Conservation (phyloP, 805 yeast genomes). For the Kodamaea sagamina region DNA sequence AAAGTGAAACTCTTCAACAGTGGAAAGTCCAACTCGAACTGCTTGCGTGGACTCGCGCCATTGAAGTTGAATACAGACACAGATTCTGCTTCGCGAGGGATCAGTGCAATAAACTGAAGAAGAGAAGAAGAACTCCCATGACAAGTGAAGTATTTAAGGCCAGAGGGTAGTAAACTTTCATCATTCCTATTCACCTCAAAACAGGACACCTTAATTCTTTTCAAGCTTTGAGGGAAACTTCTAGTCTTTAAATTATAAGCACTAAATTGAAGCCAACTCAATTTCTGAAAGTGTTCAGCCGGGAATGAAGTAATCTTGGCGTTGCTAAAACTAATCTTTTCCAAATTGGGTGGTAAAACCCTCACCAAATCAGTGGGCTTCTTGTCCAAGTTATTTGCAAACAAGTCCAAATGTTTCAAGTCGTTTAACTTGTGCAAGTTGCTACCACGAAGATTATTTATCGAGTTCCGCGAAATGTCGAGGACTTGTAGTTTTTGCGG, state of each 20-base stretch:
- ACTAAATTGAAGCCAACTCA: neutral
- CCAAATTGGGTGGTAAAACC: neutral
- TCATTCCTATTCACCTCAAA: neutral
- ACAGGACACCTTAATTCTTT: no score
- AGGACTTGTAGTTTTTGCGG: neutral
- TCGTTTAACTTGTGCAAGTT: neutral
- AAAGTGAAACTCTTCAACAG: neutral
- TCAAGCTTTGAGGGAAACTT: no score
- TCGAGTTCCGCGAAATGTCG: neutral
- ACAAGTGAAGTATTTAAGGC: neutral
- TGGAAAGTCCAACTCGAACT: neutral
- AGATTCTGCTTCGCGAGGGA: neutral
- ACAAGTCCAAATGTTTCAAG: neutral
- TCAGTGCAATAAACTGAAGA: neutral
- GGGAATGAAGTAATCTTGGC: neutral
- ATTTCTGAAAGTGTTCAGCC: neutral
- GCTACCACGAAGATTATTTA: neutral
- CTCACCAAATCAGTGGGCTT: neutral
- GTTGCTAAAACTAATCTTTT: neutral
- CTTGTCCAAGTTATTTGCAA: neutral
- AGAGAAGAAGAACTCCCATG: neutral
- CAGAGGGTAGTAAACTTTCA: neutral
- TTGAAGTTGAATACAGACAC: neutral
- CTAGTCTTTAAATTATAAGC: no score
- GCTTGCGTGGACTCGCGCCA: neutral